Conservation (phyloP, 148 eudicot genomes). For the Rhododendron molle region DNA sequence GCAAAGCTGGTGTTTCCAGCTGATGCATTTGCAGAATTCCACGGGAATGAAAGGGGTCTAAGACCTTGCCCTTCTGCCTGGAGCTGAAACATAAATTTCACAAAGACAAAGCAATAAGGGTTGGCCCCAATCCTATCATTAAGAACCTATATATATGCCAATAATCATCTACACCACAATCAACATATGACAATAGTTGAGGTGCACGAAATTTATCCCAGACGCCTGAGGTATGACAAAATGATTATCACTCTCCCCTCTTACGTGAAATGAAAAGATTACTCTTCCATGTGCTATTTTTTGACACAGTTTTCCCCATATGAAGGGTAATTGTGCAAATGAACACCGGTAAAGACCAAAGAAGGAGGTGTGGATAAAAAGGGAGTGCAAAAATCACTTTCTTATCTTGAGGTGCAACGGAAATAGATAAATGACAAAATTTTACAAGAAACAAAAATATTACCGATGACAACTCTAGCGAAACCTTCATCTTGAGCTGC, state of each 20-base stretch:
- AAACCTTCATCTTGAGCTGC: constrained; percentile 83
- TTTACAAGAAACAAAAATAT: not conserved
- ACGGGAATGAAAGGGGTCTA: constrained; percentile 28
- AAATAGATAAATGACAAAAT: not conserved
- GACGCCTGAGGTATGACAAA: not conserved
- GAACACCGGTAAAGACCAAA: not conserved
- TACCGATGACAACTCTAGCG: constrained; percentile 43
- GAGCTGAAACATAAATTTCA: constrained; percentile 28
- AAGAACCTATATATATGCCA: not conserved
- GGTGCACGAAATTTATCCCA: too few relatives aligned
- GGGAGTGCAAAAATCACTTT: not conserved
- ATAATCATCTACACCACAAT: not conserved
- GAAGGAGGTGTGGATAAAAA: not conserved
- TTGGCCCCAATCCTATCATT: not conserved
- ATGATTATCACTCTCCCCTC: not conserved
- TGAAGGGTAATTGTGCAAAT: not conserved
- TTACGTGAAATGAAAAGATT: not conserved
- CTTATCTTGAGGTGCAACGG: not conserved
- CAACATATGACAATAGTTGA: too few relatives aligned
- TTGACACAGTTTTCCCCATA: not conserved
- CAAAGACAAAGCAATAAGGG: not conserved
- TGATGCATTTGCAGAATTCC: constrained; percentile 26
- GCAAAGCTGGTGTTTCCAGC: constrained; percentile 33
- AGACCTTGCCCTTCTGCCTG: constrained; percentile 52
- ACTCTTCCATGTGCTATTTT: not conserved